Evolutionary conservation across 176 grass and related monocot species (phyloP), one percentile per base, ranked within the genome.

Genomic region (Pharus latifolius): DNA sequence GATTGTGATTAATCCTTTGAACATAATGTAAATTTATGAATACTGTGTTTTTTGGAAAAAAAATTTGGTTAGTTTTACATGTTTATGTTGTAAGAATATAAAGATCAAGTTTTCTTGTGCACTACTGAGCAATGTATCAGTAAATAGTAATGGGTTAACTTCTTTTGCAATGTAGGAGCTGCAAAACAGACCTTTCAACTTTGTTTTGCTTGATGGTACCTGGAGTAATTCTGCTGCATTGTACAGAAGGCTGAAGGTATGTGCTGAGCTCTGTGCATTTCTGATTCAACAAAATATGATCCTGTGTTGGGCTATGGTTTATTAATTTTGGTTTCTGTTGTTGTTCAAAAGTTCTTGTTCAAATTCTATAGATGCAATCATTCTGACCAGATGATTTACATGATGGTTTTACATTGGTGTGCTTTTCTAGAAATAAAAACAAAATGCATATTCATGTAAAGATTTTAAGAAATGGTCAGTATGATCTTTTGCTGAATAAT

Each of bases 171-270:
- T 67, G 35, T 67, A 91, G 88, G 85, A 73, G 60, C 35, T 73
- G 31, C 49, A 44, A 46, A 70, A 50, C 15, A 72, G 78, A 35
- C 74, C 88, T 63, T 71, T 96, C 51, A 88, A 88, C 72, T 83
- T 96, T 34, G 82, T 96, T 71, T 88, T 96, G 80, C 75, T 96
- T 81, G 84, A 88, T 70, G 84, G 79, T 69, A 91, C 88, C 15
- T 89, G 85, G 89, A 87, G 83, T 75, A 97, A 97, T 75, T 97
- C 93, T 80, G 73, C 93, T 77, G 93, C 93, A 72, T 79, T 97
- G 57, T 92, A 90, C 75, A 92, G 70, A 90, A 89, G 93, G 62
- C 35, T 97, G 62, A 97, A 92, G 89, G 93, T 97, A 80, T 50
- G 44, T 28, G 49, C 22, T 31, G 27, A 33, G 10, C 60, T 26